Evolutionary conservation across 2,329 filamentous ascomycete species (phyloP).

Genomic region (Fusarium pseudonygamai): DNA sequence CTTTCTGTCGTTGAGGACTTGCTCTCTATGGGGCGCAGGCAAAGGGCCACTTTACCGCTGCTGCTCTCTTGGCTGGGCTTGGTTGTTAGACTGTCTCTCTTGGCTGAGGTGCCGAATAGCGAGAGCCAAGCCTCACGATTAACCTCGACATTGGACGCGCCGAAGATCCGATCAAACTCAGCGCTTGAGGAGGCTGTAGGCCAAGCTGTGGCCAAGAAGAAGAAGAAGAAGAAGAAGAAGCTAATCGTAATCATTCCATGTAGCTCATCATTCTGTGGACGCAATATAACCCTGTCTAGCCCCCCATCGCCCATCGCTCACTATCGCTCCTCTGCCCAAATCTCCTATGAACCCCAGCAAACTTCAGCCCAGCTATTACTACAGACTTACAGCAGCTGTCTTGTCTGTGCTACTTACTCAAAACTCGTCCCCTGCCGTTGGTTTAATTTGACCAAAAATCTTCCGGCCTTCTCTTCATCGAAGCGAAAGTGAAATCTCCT

Average conservation of each 20-base stretch:
- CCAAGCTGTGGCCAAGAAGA: constrained; percentile 29
- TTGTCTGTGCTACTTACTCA: neutral
- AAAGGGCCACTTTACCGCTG: constrained; percentile 17
- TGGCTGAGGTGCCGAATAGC: constrained; percentile 36
- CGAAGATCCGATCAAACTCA: constrained; percentile 40
- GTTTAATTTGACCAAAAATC: constrained; percentile 37
- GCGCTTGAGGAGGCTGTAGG: constrained; percentile 19
- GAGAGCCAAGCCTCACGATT: constrained; percentile 33
- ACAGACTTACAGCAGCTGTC: neutral
- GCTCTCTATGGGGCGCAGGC: constrained; percentile 22
- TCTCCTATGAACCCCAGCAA: constrained; percentile 12
- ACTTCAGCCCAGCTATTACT: constrained; percentile 8
- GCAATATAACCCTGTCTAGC: constrained; percentile 37
- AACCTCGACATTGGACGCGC: constrained; percentile 26
- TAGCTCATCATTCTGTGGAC: constrained; percentile 26
- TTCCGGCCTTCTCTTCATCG: constrained; percentile 10
- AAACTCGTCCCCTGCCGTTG: constrained; percentile 17
- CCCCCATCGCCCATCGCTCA: constrained; percentile 8
- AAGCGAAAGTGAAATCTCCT: constrained; percentile 30
- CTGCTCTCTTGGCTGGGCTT: constrained; percentile 2
- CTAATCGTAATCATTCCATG: constrained; percentile 27
- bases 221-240: neutral
- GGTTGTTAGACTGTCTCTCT: constrained; percentile 23
- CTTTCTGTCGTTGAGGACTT: neutral
- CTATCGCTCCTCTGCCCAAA: constrained; percentile 7